These are phyloP conservation scores for Capsella rubella DNA, from an alignment of 441 rosid genomes.

Conservation along the genomic window DNA sequence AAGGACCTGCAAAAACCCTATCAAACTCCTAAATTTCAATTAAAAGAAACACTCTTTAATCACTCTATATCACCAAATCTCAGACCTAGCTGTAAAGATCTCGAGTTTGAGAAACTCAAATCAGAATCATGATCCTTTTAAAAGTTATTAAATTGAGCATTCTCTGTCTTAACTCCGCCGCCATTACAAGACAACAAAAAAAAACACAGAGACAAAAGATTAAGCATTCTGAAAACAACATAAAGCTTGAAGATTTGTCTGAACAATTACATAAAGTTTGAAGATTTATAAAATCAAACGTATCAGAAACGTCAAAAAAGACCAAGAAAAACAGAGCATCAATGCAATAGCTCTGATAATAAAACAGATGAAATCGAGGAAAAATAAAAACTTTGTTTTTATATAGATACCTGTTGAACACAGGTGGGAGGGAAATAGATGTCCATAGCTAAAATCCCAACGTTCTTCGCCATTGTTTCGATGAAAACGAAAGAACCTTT, in stretches of 20 bases:
- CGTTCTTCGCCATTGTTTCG: slow-evolving; percentile 83
- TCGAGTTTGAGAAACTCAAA: slow-evolving; percentile 11
- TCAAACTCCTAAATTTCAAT: slow-evolving; percentile 18
- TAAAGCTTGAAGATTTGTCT: slow-evolving; percentile 16
- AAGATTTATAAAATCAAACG: slow-evolving; percentile 34
- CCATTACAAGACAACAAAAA: slow-evolving; percentile 25
- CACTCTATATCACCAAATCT: slow-evolving; percentile 13
- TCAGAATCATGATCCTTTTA: not conserved
- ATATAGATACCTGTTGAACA: slow-evolving; percentile 70
- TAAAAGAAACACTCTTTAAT: slow-evolving; percentile 15
- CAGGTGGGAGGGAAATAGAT: slow-evolving; percentile 98
- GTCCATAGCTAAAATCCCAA: slow-evolving; percentile 91
- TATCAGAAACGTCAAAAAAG: not conserved
- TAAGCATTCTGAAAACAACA: slow-evolving; percentile 15
- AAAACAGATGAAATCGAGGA: not conserved
- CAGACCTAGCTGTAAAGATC: slow-evolving; percentile 22
- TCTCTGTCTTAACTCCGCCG: slow-evolving; percentile 25
- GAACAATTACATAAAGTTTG: not conserved
- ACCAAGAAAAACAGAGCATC: slow-evolving; percentile 30
- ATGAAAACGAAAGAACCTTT: slow-evolving; percentile 5
- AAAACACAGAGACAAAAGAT: slow-evolving; percentile 13
- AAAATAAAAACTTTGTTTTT: not conserved
- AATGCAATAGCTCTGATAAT: slow-evolving; percentile 23
- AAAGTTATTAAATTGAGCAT: not conserved
- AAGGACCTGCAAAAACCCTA: not conserved